phyloP scores from a whole-genome alignment of 2,329 filamentous ascomycete genomes.

The Fusarium concolor region DNA sequence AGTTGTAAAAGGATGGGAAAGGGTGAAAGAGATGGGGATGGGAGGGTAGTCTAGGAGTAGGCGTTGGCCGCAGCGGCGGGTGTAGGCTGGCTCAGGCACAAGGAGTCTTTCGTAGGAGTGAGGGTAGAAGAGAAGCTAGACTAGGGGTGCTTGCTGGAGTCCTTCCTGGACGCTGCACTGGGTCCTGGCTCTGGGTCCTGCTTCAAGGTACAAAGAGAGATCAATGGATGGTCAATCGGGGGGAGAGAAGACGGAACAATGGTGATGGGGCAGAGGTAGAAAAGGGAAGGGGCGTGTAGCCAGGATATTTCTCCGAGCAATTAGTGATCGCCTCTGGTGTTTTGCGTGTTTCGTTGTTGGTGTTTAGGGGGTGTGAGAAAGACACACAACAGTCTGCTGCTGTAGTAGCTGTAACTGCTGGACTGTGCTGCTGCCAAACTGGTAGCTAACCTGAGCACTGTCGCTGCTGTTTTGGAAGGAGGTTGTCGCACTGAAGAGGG shows the following conservation, averaged over 20 bases:
- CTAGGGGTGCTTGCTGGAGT: conserved; percentile 23
- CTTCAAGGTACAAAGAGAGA: conserved; percentile 9
- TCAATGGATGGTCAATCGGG: conserved; percentile 8
- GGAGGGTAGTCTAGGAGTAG: conserved; percentile 39
- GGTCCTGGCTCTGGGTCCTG: conserved; percentile 28
- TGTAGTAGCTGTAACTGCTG: not conserved
- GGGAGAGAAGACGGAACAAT: conserved; percentile 24
- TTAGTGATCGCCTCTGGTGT: conserved; percentile 37
- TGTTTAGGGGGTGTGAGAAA: conserved; percentile 21
- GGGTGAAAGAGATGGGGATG: conserved; percentile 27
- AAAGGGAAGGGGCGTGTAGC: conserved; percentile 26
- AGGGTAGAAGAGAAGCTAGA: conserved; percentile 22
- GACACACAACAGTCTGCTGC: not conserved
- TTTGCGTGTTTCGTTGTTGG: conserved; percentile 15
- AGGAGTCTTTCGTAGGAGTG: conserved; percentile 3
- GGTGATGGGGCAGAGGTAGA: conserved; percentile 8
- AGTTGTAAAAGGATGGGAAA: conserved; percentile 32
- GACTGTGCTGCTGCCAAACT: not conserved
- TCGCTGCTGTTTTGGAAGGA: conserved; percentile 11
- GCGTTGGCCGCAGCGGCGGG: conserved; percentile 25
- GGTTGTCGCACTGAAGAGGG: conserved; percentile 15
- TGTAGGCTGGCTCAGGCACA: conserved; percentile 6
- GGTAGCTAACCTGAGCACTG: not conserved
- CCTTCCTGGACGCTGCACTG: conserved; percentile 12
- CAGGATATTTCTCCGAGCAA: conserved; percentile 43